Evolutionary conservation across 164 flowering plant species (phyloP), one percentile per base, ranked within the genome.

Genomic region (Berberis thunbergii): DNA sequence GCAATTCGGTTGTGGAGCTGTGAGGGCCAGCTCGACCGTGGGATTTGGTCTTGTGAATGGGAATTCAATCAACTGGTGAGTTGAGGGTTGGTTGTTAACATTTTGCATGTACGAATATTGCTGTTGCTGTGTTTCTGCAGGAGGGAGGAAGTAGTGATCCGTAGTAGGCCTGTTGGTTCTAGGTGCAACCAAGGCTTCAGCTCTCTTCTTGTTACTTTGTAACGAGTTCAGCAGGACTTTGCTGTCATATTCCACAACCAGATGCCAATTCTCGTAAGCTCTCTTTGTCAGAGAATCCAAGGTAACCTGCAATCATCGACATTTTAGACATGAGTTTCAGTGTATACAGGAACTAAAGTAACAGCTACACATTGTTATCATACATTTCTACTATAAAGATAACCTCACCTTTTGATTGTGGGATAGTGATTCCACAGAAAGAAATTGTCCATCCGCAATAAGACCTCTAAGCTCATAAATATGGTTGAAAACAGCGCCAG

Each of bases 231-330:
- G 41, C 8, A 94, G 83, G 62, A 87, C 82, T 65, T 86, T 77
- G 55, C 91, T 86, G 72, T 94, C 99, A 77, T 87, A 94, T 76
- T 94, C 97, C 69, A 87, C 61, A 38, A 91, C 96, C 70, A 83
- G 81, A 74, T 74, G 77, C 99, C 96, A 89, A 64, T 94, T 89
- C 10, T 91, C 97, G 75, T 94, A 91, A 11, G 99, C 99, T 65
- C 86, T 85, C 76, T 84, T 91, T 78, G 89, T 90, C 83, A 87
- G 76, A 54, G 78, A 68, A 63, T 94, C 99, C 10, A 89, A 97
- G 68, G 70, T 82, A 38, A 83, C 83, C 99, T 91, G 85, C 74
- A 72, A 60, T 26, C 5, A 63, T 52, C 1, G n/a, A 26, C 54
- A 8, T 52, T 52, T 4, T 10, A 52, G 10, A 10, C 8, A 52